phyloP scores from a whole-genome alignment of 177 flowering plant species.

The Vitis hybrid region DNA sequence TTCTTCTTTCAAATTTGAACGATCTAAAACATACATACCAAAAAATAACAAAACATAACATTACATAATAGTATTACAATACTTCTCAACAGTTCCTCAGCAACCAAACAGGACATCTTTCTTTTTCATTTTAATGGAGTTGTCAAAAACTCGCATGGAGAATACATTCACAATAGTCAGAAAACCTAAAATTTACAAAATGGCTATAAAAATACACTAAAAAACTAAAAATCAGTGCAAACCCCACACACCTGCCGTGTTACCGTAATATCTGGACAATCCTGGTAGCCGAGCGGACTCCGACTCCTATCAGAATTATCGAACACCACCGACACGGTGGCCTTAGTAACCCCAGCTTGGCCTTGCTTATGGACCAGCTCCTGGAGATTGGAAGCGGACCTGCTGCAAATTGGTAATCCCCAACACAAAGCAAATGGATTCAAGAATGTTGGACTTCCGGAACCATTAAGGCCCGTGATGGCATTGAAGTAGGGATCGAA shows the following conservation, averaged over 20 bases:
- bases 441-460: conserved; percentile 98
- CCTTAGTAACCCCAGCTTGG: conserved; percentile 98
- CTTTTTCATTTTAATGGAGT: too few relatives aligned
- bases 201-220: not conserved
- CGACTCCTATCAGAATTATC: too few relatives aligned
- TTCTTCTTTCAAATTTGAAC: too few relatives aligned
- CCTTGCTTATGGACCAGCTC: conserved; percentile 99
- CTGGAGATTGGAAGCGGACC: conserved; percentile 95
- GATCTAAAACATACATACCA: too few relatives aligned
- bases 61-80: too few relatives aligned
- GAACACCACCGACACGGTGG: conserved; percentile 49
- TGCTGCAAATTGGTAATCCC: conserved; percentile 98
- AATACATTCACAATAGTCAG: too few relatives aligned
- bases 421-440: conserved; percentile 93
- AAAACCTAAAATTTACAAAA: not conserved
- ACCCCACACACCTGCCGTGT: conserved; percentile 73
- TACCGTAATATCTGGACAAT: conserved; percentile 50
- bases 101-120: too few relatives aligned
- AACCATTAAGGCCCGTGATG: conserved; percentile 93
- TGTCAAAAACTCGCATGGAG: too few relatives aligned
- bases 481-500: conserved; percentile 97
- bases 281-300: too few relatives aligned
- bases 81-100: too few relatives aligned
- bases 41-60: too few relatives aligned
- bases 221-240: not conserved